A percentile compares a stretch with the other conserved stretches of the same genome.
Conservation (phyloP, 495 filamentous ascomycete species). For the Penicillium daleae region DNA sequence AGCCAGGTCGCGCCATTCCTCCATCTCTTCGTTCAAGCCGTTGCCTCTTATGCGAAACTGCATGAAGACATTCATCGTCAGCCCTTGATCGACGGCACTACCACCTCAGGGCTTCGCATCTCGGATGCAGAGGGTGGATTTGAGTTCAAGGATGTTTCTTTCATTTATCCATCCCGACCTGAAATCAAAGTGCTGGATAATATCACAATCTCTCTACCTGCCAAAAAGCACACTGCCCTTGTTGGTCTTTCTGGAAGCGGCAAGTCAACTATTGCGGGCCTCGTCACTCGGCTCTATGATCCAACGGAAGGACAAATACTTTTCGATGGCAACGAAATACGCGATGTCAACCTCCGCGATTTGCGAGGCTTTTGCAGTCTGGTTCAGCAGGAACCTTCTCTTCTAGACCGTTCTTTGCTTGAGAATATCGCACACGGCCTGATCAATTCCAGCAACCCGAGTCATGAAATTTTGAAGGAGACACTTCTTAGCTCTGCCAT, state of each 20-base stretch:
- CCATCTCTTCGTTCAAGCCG: constrained; percentile 60
- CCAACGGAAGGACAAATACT: constrained; percentile 47
- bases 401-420: constrained; percentile 66
- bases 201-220: constrained; percentile 56
- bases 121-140: constrained; percentile 46
- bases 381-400: constrained; percentile 69
- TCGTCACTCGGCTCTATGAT: constrained; percentile 58
- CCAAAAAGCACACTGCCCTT: constrained; percentile 64
- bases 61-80: constrained; percentile 54
- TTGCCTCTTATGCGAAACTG: constrained; percentile 56
- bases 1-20: constrained; percentile 67
- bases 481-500: constrained; percentile 36
- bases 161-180: constrained; percentile 65
- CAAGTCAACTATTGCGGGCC: constrained; percentile 68
- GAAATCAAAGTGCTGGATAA: constrained; percentile 56
- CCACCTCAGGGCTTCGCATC: constrained; percentile 39
- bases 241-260: constrained; percentile 72
- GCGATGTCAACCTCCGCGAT: constrained; percentile 58
- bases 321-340: constrained; percentile 58
- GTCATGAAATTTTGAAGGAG: constrained; percentile 44
- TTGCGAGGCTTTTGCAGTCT: constrained; percentile 61
- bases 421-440: constrained; percentile 72
- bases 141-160: constrained; percentile 58
- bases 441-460: constrained; percentile 56
- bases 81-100: constrained; percentile 53